Evolutionary conservation across 2,329 filamentous ascomycete genomes (phyloP), one percentile per base, ranked within the genome.

Genomic region (Plectosphaerella plurivora): DNA sequence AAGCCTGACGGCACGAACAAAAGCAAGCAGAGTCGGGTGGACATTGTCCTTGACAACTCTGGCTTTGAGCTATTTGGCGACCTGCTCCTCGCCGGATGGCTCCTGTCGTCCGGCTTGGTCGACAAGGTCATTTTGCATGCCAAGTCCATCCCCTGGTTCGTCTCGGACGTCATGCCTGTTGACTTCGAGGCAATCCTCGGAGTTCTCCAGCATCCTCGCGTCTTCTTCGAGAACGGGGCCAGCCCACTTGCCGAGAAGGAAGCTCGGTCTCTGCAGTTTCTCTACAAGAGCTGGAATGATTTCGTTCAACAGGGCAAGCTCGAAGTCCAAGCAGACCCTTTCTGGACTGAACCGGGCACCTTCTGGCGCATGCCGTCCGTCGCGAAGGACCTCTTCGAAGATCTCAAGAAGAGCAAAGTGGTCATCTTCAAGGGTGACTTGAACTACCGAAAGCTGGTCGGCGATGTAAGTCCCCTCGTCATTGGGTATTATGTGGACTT

Each of bases 31-130:
- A 85, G 91, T 58, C 81, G 89, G 14, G 87, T 99, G 2, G 93
- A 97, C 63, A 92, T 99, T 57, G 88, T 97, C 3, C 86, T 97
- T 5, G 93, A 97, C 68, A 97, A 97, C 61, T 90, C 94, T 18
- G 94, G 94, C 7, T 97, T 97, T 65, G 94, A 99, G 75, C 81
- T 99, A 12, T 97, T 91, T 65, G 93, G 97, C 58, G 94, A 99
- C 65, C 79, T 97, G 9, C 85, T 97, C 53, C 79, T 99, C 2
- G 91, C 91, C 0, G 92, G 91, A 1, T 97, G 95, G 66, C 78
- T 99, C n/a, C 78, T 99, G 7, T 85, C 89, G 1, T 79, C 90
- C 0, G 89, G 87, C 1, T 82, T 99, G 5, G 93, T 93, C 0
- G 96, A 91, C 0, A 84, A 84, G 16, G 79, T 97, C 15, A 85